Conservation (phyloP, 345 rosid genomes). For the Pugionium cornutum region DNA sequence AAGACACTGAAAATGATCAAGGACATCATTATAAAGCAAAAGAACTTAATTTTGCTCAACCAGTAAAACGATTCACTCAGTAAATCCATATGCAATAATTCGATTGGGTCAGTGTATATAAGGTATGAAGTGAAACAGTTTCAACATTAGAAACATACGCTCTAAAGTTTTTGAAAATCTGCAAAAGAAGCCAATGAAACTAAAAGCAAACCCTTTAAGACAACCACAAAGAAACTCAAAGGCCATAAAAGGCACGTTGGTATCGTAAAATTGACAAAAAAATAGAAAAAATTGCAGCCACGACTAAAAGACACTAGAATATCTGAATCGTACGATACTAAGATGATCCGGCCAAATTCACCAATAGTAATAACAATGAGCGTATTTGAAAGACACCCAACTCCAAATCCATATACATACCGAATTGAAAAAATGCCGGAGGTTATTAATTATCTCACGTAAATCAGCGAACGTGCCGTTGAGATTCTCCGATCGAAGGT, state of each 20-base stretch:
- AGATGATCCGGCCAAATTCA: slow-evolving; percentile 7
- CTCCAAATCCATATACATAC: slow-evolving; percentile 2
- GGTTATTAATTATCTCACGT: not conserved
- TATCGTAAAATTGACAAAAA: not conserved
- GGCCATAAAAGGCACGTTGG: not conserved
- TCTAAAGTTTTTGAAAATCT: not conserved
- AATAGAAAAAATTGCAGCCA: not conserved
- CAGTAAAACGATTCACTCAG: too few species aligned
- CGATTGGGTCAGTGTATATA: too few species aligned
- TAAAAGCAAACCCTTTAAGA: not conserved
- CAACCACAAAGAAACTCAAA: not conserved
- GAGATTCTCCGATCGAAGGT: not conserved
- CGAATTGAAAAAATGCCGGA: slow-evolving; percentile 8
- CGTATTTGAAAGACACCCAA: not conserved
- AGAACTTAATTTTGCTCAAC: too few species aligned
- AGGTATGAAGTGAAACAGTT: too few species aligned
- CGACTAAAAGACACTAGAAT: slow-evolving; percentile 12
- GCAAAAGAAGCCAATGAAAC: not conserved
- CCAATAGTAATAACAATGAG: not conserved
- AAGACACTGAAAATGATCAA: slow-evolving; percentile 2
- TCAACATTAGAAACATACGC: too few species aligned
- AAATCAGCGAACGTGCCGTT: slow-evolving; percentile 3
- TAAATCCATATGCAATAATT: too few species aligned
- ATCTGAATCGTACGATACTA: not conserved
- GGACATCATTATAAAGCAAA: not conserved